Conservation (phyloP, 2,329 filamentous ascomycete species). For the Pseudopyrenochaeta lycopersici region DNA sequence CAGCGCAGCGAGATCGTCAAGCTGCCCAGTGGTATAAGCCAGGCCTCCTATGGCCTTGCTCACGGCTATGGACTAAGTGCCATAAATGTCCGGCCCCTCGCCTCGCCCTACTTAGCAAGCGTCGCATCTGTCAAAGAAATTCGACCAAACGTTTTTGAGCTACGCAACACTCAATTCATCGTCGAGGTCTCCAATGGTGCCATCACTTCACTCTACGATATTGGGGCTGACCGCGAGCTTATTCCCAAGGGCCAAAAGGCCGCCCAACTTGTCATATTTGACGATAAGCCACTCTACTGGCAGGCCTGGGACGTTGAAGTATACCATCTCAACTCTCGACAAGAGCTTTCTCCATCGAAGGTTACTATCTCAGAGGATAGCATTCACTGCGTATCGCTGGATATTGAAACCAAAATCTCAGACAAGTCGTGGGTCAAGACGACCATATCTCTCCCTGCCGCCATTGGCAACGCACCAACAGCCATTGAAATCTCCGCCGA, state of each 20-base stretch:
- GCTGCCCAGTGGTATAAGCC: slow-evolving; percentile 56
- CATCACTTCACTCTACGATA: slow-evolving; percentile 86
- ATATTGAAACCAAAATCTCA: slow-evolving; percentile 87
- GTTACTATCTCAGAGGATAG: slow-evolving; percentile 77
- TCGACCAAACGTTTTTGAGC: slow-evolving; percentile 72
- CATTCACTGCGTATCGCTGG: slow-evolving; percentile 79
- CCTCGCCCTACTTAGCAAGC: slow-evolving; percentile 32
- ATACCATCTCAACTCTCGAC: slow-evolving; percentile 87
- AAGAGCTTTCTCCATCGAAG: slow-evolving; percentile 74
- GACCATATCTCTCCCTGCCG: slow-evolving; percentile 80
- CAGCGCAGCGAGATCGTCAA: slow-evolving; percentile 76
- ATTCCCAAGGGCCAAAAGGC: slow-evolving; percentile 77
- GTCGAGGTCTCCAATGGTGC: slow-evolving; percentile 77
- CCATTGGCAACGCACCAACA: slow-evolving; percentile 70
- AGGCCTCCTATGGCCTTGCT: slow-evolving; percentile 51
- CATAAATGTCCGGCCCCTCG: slow-evolving; percentile 44
- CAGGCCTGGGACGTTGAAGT: slow-evolving; percentile 99
- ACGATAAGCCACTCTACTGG: slow-evolving; percentile 97
- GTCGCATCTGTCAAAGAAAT: slow-evolving; percentile 61
- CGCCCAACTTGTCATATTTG: slow-evolving; percentile 92
- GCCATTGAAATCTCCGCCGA: slow-evolving; percentile 82
- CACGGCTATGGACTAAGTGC: slow-evolving; percentile 56
- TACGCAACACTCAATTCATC: slow-evolving; percentile 80
- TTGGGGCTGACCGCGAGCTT: slow-evolving; percentile 76
- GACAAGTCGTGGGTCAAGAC: slow-evolving; percentile 86